Conservation (phyloP, 2,329 filamentous ascomycete species). For the Gaeumannomyces sp. region DNA sequence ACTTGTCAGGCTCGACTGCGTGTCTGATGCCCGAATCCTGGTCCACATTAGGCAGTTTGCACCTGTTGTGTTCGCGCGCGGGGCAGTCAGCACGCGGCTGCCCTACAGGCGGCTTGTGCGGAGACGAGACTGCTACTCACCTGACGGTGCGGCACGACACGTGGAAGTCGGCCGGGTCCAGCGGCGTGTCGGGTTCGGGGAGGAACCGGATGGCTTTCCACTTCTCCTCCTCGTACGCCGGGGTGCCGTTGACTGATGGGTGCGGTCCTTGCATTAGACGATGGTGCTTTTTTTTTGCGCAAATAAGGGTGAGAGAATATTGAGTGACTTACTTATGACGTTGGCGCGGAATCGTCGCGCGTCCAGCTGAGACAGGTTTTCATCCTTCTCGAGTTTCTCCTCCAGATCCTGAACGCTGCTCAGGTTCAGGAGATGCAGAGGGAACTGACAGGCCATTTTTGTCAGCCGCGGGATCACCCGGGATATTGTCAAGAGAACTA, state of each 20-base stretch:
- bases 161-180: constrained; percentile 37
- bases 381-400: constrained; percentile 45
- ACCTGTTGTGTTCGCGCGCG: constrained; percentile 30
- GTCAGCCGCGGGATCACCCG: not conserved
- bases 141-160: constrained; percentile 61
- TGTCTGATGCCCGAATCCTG: constrained; percentile 53
- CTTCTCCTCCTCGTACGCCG: constrained; percentile 61
- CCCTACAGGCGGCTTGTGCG: not conserved
- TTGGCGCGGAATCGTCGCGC: constrained; percentile 65
- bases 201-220: constrained; percentile 59
- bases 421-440: constrained; percentile 62
- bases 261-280: not conserved
- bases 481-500: not conserved
- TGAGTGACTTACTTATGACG: constrained; percentile 49
- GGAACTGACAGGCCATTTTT: constrained; percentile 43
- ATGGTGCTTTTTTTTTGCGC: constrained; percentile 13
- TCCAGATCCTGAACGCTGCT: constrained; percentile 58
- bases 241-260: constrained; percentile 40
- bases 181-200: constrained; percentile 40
- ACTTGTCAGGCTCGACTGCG: constrained; percentile 48
- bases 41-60: constrained; percentile 66
- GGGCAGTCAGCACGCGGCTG: too few relatives aligned
- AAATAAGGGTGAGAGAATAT: constrained; percentile 4
- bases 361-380: constrained; percentile 45
- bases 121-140: constrained; percentile 28